A percentile compares a stretch with the other conserved stretches of the same genome.
Conservation (phyloP, 2,329 filamentous ascomycete species). For the Kalaharituber pfeilii region DNA sequence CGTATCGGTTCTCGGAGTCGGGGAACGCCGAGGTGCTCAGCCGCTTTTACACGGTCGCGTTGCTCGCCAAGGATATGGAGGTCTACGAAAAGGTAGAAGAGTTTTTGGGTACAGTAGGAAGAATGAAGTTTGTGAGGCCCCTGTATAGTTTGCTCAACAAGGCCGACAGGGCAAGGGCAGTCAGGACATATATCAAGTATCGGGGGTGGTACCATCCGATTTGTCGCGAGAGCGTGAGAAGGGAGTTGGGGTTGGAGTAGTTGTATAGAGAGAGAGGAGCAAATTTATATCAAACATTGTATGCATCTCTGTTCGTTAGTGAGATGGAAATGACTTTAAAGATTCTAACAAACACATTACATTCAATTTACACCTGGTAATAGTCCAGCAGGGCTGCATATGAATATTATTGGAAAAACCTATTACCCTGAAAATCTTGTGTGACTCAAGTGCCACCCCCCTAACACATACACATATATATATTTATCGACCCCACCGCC, state of each 20-base stretch:
- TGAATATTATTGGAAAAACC: no score
- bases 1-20: constrained; percentile 56
- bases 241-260: constrained; percentile 15
- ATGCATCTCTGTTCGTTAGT: not conserved
- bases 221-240: constrained; percentile 33
- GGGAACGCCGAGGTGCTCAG: constrained; percentile 74
- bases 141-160: constrained; percentile 60
- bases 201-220: constrained; percentile 93
- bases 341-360: no score
- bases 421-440: no score
- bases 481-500: not conserved
- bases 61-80: constrained; percentile 52
- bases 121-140: constrained; percentile 95
- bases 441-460: no score
- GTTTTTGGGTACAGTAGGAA: constrained; percentile 62
- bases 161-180: constrained; percentile 55
- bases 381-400: no score
- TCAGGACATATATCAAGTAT: constrained; percentile 71
- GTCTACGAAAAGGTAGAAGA: constrained; percentile 55
- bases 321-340: not conserved
- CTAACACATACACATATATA: not conserved
- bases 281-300: not conserved
- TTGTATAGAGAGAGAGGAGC: no score
- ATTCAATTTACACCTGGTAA: no score
- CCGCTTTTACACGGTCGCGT: constrained; percentile 61